phyloP scores from a whole-genome alignment of 495 filamentous ascomycete species.

The Margaritispora aquatica region DNA sequence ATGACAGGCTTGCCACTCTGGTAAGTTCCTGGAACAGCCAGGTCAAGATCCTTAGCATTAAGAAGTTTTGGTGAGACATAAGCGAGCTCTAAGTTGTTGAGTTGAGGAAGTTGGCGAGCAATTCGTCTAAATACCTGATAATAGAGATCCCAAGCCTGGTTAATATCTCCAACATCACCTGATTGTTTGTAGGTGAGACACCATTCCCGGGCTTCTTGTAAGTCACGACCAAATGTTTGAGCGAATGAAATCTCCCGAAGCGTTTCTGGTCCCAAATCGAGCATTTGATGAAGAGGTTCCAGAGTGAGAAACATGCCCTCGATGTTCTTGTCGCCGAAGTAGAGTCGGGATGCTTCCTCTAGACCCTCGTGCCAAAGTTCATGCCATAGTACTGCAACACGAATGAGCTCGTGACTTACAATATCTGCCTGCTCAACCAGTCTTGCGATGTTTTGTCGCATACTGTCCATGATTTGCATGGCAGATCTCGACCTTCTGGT shows the following conservation, averaged over 20 bases:
- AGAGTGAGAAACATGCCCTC: slow-evolving; percentile 94
- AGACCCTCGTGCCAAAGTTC: slow-evolving; percentile 99
- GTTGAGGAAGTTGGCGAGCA: slow-evolving; percentile 82
- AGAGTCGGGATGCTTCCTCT: slow-evolving; percentile 88
- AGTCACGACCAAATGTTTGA: slow-evolving; percentile 93
- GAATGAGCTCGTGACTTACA: slow-evolving; percentile 90
- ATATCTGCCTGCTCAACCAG: slow-evolving; percentile 93
- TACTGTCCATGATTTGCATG: slow-evolving; percentile 89
- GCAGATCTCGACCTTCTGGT: slow-evolving; percentile 78
- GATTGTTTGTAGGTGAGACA: slow-evolving; percentile 85
- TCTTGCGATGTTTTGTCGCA: slow-evolving; percentile 90
- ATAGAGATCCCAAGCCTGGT: slow-evolving; percentile 97
- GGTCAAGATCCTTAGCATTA: slow-evolving; percentile 71
- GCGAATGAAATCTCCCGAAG: slow-evolving; percentile 93
- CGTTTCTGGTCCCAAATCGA: slow-evolving; percentile 85
- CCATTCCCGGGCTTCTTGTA: slow-evolving; percentile 91
- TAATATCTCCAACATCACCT: slow-evolving; percentile 85
- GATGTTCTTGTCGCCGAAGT: slow-evolving; percentile 92
- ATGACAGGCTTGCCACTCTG: slow-evolving; percentile 80
- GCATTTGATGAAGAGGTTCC: slow-evolving; percentile 82
- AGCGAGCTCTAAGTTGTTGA: slow-evolving; percentile 87
- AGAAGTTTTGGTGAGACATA: slow-evolving; percentile 94
- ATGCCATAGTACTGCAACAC: slow-evolving; percentile 96
- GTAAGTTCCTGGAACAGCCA: slow-evolving; percentile 93
- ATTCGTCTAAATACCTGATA: slow-evolving; percentile 97